phyloP scores from a whole-genome alignment of 78 protist genomes.

The Dictyostelium firmibasis region DNA sequence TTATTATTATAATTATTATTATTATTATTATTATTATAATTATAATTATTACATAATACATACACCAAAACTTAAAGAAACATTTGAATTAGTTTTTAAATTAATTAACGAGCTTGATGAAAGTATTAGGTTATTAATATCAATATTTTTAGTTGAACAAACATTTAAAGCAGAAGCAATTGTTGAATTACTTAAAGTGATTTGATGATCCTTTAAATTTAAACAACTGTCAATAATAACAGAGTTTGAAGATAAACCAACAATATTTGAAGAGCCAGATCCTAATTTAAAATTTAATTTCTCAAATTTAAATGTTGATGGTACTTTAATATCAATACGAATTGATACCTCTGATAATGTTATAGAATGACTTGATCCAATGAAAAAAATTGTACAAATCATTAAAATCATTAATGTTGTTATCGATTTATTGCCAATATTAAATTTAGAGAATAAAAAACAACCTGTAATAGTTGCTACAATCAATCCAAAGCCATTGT shows the following conservation, averaged over 20 bases:
- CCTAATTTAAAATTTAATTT: background rate
- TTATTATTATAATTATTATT: no score
- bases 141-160: background rate
- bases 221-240: background rate
- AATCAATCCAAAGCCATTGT: background rate
- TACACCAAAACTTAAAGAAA: background rate
- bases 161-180: background rate
- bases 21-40: no score
- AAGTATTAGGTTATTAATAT: background rate
- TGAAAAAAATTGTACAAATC: background rate
- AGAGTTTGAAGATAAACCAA: background rate
- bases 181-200: background rate
- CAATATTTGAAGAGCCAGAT: background rate
- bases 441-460: no score
- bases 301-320: conserved; percentile 1
- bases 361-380: background rate
- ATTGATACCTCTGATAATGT: conserved; percentile 2
- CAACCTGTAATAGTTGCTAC: background rate
- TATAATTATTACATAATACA: no score
- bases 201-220: background rate
- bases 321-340: background rate
- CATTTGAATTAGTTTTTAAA: background rate
- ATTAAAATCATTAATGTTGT: background rate
- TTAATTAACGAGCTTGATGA: background rate
- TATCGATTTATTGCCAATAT: background rate